Evolutionary conservation across 1,284 basidiomycete genomes (phyloP).

Genomic region (Apiotrichum porosum): DNA sequence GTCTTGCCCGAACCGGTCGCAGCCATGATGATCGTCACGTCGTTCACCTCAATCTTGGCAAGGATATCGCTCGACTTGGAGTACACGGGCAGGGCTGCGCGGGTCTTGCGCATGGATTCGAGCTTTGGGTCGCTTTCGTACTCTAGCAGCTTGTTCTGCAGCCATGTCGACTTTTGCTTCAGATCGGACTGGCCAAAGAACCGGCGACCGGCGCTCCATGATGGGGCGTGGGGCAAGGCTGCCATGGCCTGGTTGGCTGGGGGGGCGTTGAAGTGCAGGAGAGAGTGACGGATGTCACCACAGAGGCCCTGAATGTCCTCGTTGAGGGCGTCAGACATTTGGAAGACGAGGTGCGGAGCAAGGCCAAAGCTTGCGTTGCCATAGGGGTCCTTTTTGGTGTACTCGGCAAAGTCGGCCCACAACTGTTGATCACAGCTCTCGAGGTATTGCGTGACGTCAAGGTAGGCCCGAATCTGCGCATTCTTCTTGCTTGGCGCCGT

Average conservation of each 20-base stretch:
- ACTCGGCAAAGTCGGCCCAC: conserved; percentile 65
- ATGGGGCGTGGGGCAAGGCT: conserved; percentile 23
- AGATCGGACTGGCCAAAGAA: conserved; percentile 37
- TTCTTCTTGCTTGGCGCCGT: conserved; percentile 66
- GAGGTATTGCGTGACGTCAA: conserved; percentile 83
- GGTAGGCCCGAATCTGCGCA: conserved; percentile 69
- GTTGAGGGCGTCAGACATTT: conserved; percentile 64
- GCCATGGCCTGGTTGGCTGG: conserved; percentile 25
- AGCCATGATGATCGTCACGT: conserved; percentile 90
- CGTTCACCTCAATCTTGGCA: conserved; percentile 67
- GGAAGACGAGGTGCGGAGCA: conserved; percentile 67
- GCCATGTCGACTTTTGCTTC: conserved; percentile 58
- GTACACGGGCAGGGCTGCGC: conserved; percentile 69
- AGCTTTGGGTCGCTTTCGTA: conserved; percentile 64
- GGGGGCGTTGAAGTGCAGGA: conserved; percentile 51
- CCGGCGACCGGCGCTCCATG: conserved; percentile 26
- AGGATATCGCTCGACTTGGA: conserved; percentile 63
- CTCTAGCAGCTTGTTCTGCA: conserved; percentile 56
- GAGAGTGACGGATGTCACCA: conserved; percentile 59
- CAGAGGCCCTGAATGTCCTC: conserved; percentile 71
- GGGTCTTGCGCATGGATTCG: conserved; percentile 63
- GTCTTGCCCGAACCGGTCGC: conserved; percentile 95
- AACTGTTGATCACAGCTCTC: conserved; percentile 74
- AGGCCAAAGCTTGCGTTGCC: conserved; percentile 53
- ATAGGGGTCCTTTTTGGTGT: conserved; percentile 33